Evolutionary conservation across 2,329 filamentous ascomycete genomes (phyloP).

Genomic region (Pezicula radicicola): DNA sequence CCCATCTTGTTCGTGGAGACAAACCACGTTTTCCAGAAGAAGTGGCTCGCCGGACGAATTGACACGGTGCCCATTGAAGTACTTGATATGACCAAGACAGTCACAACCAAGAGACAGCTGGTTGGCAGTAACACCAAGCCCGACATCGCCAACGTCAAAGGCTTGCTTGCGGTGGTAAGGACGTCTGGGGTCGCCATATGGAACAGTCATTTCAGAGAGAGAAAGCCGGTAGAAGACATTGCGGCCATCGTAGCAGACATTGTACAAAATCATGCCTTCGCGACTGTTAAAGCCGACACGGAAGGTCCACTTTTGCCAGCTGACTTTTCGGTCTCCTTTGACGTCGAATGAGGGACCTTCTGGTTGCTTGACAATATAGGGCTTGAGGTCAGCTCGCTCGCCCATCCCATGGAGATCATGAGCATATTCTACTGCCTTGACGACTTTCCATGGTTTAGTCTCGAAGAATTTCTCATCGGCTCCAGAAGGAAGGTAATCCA

Average conservation of each 20-base stretch:
- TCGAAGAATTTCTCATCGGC: not conserved
- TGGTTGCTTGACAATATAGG: no score
- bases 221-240: slow-evolving; percentile 56
- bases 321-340: slow-evolving; percentile 17
- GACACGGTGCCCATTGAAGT: not conserved
- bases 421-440: slow-evolving; percentile 28
- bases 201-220: slow-evolving; percentile 60
- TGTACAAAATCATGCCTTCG: slow-evolving; percentile 59
- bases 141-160: slow-evolving; percentile 67
- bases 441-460: not conserved
- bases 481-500: slow-evolving; percentile 19
- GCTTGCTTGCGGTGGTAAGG: slow-evolving; percentile 66
- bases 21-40: slow-evolving; percentile 62
- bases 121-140: slow-evolving; percentile 62
- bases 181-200: slow-evolving; percentile 59
- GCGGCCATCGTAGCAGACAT: slow-evolving; percentile 56
- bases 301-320: slow-evolving; percentile 61
- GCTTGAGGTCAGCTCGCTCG: slow-evolving; percentile 19
- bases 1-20: slow-evolving; percentile 68
- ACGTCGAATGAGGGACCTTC: no score
- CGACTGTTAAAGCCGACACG: slow-evolving; percentile 58
- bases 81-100: slow-evolving; percentile 64
- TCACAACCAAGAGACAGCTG: slow-evolving; percentile 67
- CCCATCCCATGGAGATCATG: slow-evolving; percentile 31
- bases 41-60: slow-evolving; percentile 44